Base-by-base conservation (phyloP, 164 flowering plant species). In the Sextonia rubra region DNA sequence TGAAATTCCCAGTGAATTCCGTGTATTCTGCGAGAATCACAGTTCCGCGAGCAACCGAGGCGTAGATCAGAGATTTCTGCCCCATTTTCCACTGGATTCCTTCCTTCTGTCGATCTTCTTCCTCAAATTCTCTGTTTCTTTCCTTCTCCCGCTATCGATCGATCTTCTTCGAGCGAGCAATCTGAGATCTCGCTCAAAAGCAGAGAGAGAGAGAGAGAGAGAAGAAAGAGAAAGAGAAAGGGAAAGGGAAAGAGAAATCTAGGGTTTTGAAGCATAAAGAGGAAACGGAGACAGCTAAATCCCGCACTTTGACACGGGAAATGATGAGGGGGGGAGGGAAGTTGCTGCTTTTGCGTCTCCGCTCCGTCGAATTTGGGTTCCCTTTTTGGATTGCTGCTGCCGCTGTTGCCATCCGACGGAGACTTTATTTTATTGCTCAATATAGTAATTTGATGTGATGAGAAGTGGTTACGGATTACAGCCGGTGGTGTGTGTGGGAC, bases 1-100 rank as follows among this genome's bases (percentile, higher is more conserved):
- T 79, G 73, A 79, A 79, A 73, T 79, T 79, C 4, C 81, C 81
- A 2, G 66, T 68, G 72, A 79, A 79, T 30, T 79, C 78, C 24
- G 81, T 79, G 68, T 32, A 79, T 60, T 79, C 81, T 4, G 78
- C 76, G 8, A 79, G 76, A 60, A 79, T 60, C 29, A 79, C 76
- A 15, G 81, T 79, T 20, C 81, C 81, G 12, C 81, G 72, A n/a
- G 81, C 73, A 7, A 78, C 81, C 8, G 73, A 76, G 47, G 69
- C 66, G 72, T 75, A 75, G 74, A 79, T 72, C 67, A 79, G 61
- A 20, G 76, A 70, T 20, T 74, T 73, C 70, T 78, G 77, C n/a
- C 71, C 77, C 80, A 74, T 74, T 68, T 71, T 23, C 66, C n/a
- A 25, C 70, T 26, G 49, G 18, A 14, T 29, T n/a, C 12, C 18